phyloP scores from a whole-genome alignment of 306 rosid genomes.

The Lagenaria siceraria region DNA sequence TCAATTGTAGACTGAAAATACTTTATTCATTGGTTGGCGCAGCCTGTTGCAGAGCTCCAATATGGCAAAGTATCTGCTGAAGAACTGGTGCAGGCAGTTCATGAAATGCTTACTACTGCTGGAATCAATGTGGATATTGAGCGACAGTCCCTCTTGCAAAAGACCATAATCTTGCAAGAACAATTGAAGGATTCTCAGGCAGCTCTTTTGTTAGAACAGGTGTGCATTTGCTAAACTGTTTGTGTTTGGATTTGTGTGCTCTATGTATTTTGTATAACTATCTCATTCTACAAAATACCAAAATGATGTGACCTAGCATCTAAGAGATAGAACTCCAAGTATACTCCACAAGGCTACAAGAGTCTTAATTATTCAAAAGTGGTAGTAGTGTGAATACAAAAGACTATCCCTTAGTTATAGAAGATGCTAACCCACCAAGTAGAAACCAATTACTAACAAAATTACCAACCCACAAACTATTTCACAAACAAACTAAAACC shows the following conservation, averaged over 20 bases:
- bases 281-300: not conserved
- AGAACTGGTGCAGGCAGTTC: slow-evolving; percentile 85
- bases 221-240: slow-evolving; percentile 18
- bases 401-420: not conserved
- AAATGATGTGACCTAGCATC: not conserved
- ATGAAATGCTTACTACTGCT: slow-evolving; percentile 87
- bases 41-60: slow-evolving; percentile 40
- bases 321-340: not conserved
- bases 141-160: slow-evolving; percentile 66
- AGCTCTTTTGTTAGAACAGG: slow-evolving; percentile 80
- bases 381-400: not conserved
- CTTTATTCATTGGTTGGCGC: slow-evolving; percentile 22
- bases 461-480: not conserved
- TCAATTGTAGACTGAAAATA: not conserved
- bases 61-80: slow-evolving; percentile 73
- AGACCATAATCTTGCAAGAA: slow-evolving; percentile 67
- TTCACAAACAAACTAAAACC: too few relatives aligned
- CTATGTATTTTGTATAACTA: not conserved
- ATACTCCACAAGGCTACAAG: not conserved
- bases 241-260: not conserved
- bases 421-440: not conserved
- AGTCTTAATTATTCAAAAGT: not conserved
- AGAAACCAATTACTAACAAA: not conserved
- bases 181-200: slow-evolving; percentile 73
- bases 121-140: slow-evolving; percentile 82